phyloP scores from a whole-genome alignment of 129 eudicot genomes.

The Escallonia rubra region DNA sequence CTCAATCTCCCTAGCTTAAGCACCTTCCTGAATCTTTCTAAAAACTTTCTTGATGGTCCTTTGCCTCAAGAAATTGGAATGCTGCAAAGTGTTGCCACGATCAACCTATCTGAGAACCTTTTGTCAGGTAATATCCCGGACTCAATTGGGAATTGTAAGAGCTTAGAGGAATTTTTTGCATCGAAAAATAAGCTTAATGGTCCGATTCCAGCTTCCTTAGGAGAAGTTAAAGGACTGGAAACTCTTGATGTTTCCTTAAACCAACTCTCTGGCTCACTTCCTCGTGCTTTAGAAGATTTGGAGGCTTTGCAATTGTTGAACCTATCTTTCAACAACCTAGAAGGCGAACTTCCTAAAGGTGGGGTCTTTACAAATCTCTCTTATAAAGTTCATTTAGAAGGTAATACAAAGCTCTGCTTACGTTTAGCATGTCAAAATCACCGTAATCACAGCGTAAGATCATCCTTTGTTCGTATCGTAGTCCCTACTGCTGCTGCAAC shows the following conservation, averaged over 20 bases:
- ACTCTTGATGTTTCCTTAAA: conserved; percentile 62
- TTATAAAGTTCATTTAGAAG: conserved; percentile 41
- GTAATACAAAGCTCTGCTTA: conserved; percentile 48
- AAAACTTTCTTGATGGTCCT: conserved; percentile 39
- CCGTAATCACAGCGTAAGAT: not conserved
- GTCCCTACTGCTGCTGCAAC: not conserved
- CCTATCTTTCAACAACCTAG: conserved; percentile 60
- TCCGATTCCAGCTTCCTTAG: conserved; percentile 39
- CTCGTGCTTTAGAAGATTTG: conserved; percentile 31
- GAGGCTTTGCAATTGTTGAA: conserved; percentile 41
- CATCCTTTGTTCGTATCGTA: not conserved
- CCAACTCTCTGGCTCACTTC: conserved; percentile 56
- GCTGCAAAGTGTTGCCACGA: conserved; percentile 33
- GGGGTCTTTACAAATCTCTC: conserved; percentile 50
- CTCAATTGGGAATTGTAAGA: conserved; percentile 43
- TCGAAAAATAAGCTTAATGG: conserved; percentile 42
- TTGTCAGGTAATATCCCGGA: conserved; percentile 46
- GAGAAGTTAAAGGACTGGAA: conserved; percentile 41
- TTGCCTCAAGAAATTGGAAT: conserved; percentile 48
- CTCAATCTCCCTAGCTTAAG: conserved; percentile 42
- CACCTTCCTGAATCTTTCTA: conserved; percentile 47
- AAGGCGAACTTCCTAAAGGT: conserved; percentile 44
- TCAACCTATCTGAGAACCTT: conserved; percentile 44
- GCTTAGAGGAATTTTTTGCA: conserved; percentile 37
- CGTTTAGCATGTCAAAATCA: conserved; percentile 13